A percentile compares a stretch with the other conserved stretches of the same genome.
Conservation (phyloP, 2,329 filamentous ascomycete species). For the Xylaria sp. region DNA sequence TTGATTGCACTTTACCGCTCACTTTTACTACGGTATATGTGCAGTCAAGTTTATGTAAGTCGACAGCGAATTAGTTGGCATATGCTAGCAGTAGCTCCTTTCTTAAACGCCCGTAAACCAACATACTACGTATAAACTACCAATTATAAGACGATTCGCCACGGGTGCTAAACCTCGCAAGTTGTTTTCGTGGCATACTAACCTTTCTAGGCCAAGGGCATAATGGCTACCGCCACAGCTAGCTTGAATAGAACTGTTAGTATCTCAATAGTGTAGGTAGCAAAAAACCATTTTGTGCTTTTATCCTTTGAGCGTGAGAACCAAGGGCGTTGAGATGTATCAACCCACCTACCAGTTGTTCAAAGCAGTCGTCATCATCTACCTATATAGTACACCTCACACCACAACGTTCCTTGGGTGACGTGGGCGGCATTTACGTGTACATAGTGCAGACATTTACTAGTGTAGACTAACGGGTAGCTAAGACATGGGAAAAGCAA, state of each 20-base stretch:
- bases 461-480: neutral
- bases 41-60: neutral
- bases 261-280: neutral
- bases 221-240: neutral
- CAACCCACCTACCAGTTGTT: too few relatives aligned
- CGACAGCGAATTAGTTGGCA: neutral
- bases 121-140: too few relatives aligned
- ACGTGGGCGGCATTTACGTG: neutral
- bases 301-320: neutral
- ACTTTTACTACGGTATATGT: neutral
- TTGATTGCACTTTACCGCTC: neutral
- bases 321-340: neutral
- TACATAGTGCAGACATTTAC: neutral
- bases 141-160: neutral
- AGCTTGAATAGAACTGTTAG: neutral
- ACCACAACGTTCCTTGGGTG: neutral
- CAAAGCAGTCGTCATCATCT: constrained; percentile 4
- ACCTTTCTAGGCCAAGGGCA: constrained; percentile 10
- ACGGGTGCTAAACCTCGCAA: neutral
- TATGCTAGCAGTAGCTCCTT: neutral
- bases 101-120: neutral
- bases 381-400: neutral
- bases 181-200: constrained; percentile 2
- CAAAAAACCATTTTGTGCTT: neutral
- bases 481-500: neutral